Conservation (phyloP, 495 filamentous ascomycete species). For the Hypoxylon subgilvum region DNA sequence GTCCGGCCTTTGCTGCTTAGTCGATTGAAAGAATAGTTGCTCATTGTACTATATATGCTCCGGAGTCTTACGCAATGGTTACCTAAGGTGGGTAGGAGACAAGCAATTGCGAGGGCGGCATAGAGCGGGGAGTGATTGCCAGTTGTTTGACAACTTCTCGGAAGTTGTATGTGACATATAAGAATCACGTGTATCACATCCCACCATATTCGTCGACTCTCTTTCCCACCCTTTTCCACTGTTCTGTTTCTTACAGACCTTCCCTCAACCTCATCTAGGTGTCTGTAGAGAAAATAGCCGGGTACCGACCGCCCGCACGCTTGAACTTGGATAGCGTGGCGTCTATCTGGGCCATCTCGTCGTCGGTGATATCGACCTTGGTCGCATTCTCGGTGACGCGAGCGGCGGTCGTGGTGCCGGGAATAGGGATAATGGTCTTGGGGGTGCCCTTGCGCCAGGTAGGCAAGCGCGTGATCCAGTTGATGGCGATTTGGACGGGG, state of each 20-base stretch:
- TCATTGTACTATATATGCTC: no score
- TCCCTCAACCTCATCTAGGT: constrained; percentile 34
- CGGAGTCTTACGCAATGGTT: no score
- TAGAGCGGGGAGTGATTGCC: no score
- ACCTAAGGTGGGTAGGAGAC: no score
- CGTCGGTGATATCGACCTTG: constrained; percentile 51
- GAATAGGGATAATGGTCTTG: constrained; percentile 74
- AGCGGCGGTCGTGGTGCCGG: not conserved
- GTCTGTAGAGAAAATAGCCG: constrained; percentile 35
- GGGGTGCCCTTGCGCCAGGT: constrained; percentile 60
- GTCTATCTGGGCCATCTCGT: constrained; percentile 60
- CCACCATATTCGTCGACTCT: not conserved
- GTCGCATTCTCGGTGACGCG: constrained; percentile 57
- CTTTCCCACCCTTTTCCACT: not conserved
- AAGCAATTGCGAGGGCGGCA: no score
- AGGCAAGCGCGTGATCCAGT: constrained; percentile 66
- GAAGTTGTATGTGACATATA: no score
- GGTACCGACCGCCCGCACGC: constrained; percentile 52
- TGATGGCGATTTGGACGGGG: constrained; percentile 77
- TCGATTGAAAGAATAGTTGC: no score
- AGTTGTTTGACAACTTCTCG: no score
- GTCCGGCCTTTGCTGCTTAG: constrained; percentile 1
- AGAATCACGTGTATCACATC: no score
- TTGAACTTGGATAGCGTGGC: constrained; percentile 50
- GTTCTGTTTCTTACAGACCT: not conserved